These are phyloP conservation scores for Flaveria brownii DNA, from an alignment of 129 eudicot genomes.

Conservation along the genomic window DNA sequence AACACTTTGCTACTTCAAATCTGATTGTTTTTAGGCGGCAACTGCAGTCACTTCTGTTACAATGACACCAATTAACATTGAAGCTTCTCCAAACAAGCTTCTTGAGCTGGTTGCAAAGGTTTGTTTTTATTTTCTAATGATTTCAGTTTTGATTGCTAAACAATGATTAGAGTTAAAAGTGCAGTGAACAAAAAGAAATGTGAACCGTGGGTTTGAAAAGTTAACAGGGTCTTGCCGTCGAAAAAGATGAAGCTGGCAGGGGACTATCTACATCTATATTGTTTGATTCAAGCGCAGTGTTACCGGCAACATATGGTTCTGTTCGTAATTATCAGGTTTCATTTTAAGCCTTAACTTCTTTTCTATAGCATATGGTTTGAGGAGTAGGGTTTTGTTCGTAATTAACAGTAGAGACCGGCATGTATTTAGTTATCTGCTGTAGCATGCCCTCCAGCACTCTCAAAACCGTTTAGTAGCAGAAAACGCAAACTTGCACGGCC, in stretches of 20 bases:
- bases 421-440: too few species aligned
- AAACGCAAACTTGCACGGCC: too few species aligned
- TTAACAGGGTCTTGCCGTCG: conserved; percentile 98
- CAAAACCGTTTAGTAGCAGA: too few species aligned
- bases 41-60: conserved; percentile 95
- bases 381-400: too few species aligned
- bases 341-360: too few species aligned
- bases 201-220: conserved; percentile 34
- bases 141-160: neutral
- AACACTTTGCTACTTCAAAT: neutral
- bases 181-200: neutral
- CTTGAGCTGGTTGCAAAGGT: conserved; percentile 89
- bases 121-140: conserved; percentile 18
- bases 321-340: too few species aligned
- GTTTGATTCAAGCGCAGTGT: conserved; percentile 51
- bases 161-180: neutral
- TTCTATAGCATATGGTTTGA: too few species aligned
- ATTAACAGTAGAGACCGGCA: too few species aligned
- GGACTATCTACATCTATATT: conserved; percentile 60
- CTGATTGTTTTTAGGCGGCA: conserved; percentile 55
- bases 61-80: conserved; percentile 76
- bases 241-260: conserved; percentile 64
- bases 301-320: conserved; percentile 59
- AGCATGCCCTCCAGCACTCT: too few species aligned
- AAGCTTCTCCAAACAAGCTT: conserved; percentile 81